Percentiles rank a stretch among this genome's conserved stretches.
Evolutionary conservation across 352 stramenopile genomes (phyloP).

Genomic region (Aphanomyces cochlioides): DNA sequence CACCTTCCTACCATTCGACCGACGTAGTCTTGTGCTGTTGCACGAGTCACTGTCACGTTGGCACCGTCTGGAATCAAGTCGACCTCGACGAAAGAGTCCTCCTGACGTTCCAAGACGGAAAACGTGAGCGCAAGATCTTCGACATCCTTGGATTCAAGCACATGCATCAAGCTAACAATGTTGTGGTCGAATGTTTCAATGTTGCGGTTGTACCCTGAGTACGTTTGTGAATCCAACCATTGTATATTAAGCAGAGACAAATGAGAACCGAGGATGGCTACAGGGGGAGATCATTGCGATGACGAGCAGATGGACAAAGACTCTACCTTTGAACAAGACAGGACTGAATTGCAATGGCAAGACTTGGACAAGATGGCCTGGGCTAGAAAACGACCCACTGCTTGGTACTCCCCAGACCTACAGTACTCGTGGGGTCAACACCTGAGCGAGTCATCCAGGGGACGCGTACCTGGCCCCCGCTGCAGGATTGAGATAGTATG

Average conservation of each 20-base stretch:
- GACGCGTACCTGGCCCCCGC: conserved; percentile 31
- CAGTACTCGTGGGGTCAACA: too few species aligned
- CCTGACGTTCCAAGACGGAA: conserved; percentile 66
- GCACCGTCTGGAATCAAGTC: conserved; percentile 53
- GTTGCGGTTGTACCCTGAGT: conserved; percentile 25
- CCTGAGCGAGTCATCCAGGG: background rate
- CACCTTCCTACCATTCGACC: conserved; percentile 45
- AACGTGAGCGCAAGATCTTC: conserved; percentile 40
- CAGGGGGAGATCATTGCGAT: conserved; percentile 20
- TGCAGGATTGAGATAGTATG: conserved; percentile 53
- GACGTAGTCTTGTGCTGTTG: conserved; percentile 95
- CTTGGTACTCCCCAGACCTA: conserved; percentile 55
- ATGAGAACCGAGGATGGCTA: conserved; percentile 44
- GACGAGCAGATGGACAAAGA: background rate
- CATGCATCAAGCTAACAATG: background rate
- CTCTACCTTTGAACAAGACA: background rate
- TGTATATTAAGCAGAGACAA: conserved; percentile 34
- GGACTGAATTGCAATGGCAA: conserved; percentile 61
- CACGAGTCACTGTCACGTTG: conserved; percentile 84
- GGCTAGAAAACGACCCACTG: conserved; percentile 59
- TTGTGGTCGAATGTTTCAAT: too few species aligned
- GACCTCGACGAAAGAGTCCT: conserved; percentile 52
- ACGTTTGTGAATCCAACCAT: background rate
- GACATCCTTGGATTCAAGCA: background rate
- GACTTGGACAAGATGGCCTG: conserved; percentile 54